phyloP scores from a whole-genome alignment of 2,329 filamentous ascomycete genomes.

The Huntiella savannae region DNA sequence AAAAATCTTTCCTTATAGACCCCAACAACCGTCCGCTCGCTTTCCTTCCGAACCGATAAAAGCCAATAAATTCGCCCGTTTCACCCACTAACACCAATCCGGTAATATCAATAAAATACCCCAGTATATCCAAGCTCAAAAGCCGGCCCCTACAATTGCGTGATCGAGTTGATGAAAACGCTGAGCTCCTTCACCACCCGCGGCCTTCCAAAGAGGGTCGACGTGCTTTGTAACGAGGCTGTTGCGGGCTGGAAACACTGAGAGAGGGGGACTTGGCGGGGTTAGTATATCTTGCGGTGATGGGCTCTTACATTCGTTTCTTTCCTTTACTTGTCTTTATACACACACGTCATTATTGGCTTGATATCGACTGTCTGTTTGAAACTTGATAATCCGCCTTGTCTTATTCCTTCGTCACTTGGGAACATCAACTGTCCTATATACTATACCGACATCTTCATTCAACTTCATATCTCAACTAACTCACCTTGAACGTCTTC shows the following conservation, averaged over 20 bases:
- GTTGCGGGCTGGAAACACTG: too few relatives aligned
- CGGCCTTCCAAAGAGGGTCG: background rate
- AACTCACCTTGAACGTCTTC: background rate
- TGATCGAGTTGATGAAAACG: slow-evolving; percentile 10
- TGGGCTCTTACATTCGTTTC: slow-evolving; percentile 1
- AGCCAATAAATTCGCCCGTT: too few relatives aligned
- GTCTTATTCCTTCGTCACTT: background rate
- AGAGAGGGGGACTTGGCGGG: background rate
- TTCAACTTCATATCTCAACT: background rate
- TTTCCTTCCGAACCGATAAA: too few relatives aligned
- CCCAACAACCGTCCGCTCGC: too few relatives aligned
- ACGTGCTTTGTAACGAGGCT: too few relatives aligned
- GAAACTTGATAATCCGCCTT: too few relatives aligned
- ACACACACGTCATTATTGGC: background rate
- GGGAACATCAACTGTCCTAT: slow-evolving; percentile 7
- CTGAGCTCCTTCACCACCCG: slow-evolving; percentile 8
- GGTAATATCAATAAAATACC: too few relatives aligned
- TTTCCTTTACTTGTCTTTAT: slow-evolving; percentile 2
- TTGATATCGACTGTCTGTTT: background rate
- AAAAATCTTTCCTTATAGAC: too few relatives aligned
- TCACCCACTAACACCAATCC: too few relatives aligned
- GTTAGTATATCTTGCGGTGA: slow-evolving; percentile 2
- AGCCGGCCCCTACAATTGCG: slow-evolving; percentile 6
- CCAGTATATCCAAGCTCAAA: too few relatives aligned
- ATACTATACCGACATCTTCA: background rate